A percentile compares a stretch with the other conserved stretches of the same genome.
These are phyloP conservation scores for Penicillium italicum DNA, from an alignment of 2,329 filamentous ascomycete genomes.

Conservation along the genomic window DNA sequence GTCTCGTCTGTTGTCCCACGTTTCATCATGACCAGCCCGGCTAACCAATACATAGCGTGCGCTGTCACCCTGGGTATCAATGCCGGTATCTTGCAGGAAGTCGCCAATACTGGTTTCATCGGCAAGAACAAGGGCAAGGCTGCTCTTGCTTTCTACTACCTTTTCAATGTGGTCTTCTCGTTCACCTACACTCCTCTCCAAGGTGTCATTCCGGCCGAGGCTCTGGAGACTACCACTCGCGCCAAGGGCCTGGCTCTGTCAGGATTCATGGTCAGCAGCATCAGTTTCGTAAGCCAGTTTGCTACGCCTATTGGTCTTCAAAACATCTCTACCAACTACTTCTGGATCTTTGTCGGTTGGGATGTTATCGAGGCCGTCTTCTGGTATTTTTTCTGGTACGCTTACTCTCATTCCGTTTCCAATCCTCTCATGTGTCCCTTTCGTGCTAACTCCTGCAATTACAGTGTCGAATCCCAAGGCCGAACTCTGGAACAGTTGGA, in stretches of 20 bases:
- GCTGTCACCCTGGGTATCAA: conserved; percentile 46
- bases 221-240: conserved; percentile 49
- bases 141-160: conserved; percentile 48
- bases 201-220: conserved; percentile 48
- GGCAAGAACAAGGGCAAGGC: conserved; percentile 41
- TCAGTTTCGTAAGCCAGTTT: conserved; percentile 51
- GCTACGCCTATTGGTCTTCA: conserved; percentile 47
- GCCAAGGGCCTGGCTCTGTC: conserved; percentile 49
- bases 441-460: neutral
- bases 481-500: conserved; percentile 51
- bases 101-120: conserved; percentile 31
- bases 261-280: conserved; percentile 45
- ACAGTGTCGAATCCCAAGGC: conserved; percentile 50
- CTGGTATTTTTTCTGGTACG: conserved; percentile 50
- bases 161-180: conserved; percentile 51
- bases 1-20: neutral
- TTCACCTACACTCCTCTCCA: conserved; percentile 52
- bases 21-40: neutral
- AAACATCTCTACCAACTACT: conserved; percentile 40
- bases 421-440: neutral
- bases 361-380: conserved; percentile 43
- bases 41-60: conserved; percentile 29
- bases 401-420: neutral
- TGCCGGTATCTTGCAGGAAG: conserved; percentile 44
- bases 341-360: conserved; percentile 51